Evolutionary conservation across 108 stramenopile genomes (phyloP).

Genomic region (Schizochytrium sp.): DNA sequence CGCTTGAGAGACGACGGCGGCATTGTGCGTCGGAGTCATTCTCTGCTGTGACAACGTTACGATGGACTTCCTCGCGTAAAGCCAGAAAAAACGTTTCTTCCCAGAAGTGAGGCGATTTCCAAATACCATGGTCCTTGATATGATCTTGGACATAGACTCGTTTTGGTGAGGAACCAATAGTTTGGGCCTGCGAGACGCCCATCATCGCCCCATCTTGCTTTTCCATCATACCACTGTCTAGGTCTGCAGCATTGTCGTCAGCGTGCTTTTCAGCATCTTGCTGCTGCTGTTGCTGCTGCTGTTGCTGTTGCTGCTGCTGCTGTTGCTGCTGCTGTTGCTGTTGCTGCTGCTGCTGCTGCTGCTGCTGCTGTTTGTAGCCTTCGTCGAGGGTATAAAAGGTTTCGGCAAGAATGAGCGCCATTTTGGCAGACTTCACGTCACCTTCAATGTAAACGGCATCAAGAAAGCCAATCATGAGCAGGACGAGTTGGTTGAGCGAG

Average conservation of each 20-base stretch:
- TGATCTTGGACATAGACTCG: not conserved
- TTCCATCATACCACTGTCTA: too few species aligned
- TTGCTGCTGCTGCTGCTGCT: not conserved
- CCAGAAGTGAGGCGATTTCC: constrained; percentile 3
- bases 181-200: too few species aligned
- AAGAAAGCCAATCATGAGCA: not conserved
- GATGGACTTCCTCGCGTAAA: not conserved
- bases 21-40: too few species aligned
- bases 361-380: not conserved
- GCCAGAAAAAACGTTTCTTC: constrained; percentile 7
- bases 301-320: not conserved
- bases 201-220: too few species aligned
- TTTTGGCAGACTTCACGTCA: not conserved
- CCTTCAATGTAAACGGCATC: not conserved
- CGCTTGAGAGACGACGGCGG: not conserved
- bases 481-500: not conserved
- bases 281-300: not conserved
- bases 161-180: too few species aligned
- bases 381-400: constrained; percentile 5
- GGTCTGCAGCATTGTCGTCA: too few species aligned
- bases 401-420: constrained; percentile 3
- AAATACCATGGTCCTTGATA: not conserved
- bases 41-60: not conserved
- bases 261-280: not conserved
- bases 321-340: not conserved